Conservation (phyloP, 2,329 filamentous ascomycete genomes). For the Diatrype stigma region DNA sequence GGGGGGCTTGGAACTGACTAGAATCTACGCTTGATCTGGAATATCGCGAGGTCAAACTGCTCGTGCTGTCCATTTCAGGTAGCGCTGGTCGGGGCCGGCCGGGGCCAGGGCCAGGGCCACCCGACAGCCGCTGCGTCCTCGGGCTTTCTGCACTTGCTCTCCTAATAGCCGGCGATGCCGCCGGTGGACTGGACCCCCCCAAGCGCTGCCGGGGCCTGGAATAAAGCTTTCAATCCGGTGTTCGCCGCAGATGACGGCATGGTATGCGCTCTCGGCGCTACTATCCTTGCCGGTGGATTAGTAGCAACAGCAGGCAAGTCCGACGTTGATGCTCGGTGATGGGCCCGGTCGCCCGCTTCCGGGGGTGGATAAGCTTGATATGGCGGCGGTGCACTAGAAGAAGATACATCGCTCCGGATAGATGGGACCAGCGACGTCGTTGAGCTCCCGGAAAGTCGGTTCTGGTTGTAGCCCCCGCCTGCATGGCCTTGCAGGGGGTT, state of each 20-base stretch:
- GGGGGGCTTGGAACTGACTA: background rate
- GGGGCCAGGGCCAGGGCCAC: background rate
- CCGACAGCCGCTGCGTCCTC: background rate
- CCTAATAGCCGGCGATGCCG: background rate
- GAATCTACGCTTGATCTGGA: background rate
- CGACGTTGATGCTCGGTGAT: background rate
- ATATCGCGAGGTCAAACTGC: background rate
- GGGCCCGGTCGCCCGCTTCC: background rate
- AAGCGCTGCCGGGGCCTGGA: slow-evolving; percentile 4
- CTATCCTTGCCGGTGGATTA: background rate
- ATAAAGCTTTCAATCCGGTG: slow-evolving; percentile 5
- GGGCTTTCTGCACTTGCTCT: background rate
- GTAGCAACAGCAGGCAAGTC: background rate
- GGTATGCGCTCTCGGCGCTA: background rate
- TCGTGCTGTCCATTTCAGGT: background rate
- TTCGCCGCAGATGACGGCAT: background rate
- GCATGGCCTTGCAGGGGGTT: background rate
- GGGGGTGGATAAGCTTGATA: background rate
- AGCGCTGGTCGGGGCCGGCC: background rate
- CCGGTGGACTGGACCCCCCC: background rate
- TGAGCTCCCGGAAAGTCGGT: background rate
- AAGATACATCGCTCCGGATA: background rate
- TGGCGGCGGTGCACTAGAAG: background rate
- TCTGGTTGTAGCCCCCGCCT: background rate
- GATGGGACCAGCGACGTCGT: background rate